Conservation (phyloP, 2,329 filamentous ascomycete genomes). For the Fusarium incarnatum region DNA sequence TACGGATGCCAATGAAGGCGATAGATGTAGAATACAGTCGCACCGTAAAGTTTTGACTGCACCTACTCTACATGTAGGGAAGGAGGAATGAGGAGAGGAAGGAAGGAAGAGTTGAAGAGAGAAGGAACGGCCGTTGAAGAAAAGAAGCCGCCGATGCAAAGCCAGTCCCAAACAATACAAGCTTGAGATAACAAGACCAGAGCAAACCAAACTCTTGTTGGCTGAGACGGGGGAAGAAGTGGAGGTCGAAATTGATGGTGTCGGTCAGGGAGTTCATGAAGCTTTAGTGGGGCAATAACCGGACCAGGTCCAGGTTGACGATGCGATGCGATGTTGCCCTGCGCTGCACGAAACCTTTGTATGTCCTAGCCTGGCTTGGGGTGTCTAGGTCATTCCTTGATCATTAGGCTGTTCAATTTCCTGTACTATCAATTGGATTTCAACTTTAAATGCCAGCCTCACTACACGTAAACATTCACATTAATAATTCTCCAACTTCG, state of each 20-base stretch:
- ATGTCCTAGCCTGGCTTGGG: not conserved
- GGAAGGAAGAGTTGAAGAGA: slow-evolving; percentile 32
- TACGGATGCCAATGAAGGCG: not conserved
- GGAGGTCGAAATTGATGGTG: slow-evolving; percentile 20
- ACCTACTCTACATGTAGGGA: slow-evolving; percentile 13
- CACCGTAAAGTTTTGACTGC: slow-evolving; percentile 8
- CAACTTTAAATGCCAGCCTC: not conserved
- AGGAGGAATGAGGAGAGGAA: slow-evolving; percentile 10
- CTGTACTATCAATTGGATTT: not conserved
- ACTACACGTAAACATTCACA: not conserved
- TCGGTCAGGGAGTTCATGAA: slow-evolving; percentile 20
- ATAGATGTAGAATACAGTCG: slow-evolving; percentile 10
- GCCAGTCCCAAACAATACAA: slow-evolving; percentile 19
- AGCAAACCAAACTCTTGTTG: slow-evolving; percentile 22
- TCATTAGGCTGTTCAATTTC: not conserved
- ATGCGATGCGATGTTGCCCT: slow-evolving; percentile 16
- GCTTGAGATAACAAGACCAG: slow-evolving; percentile 15
- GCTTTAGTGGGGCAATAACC: slow-evolving; percentile 27
- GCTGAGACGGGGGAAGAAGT: slow-evolving; percentile 31
- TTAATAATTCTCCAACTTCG: too few species aligned
- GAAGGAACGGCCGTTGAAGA: slow-evolving; percentile 30
- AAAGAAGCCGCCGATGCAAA: slow-evolving; percentile 4
- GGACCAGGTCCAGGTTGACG: slow-evolving; percentile 10
- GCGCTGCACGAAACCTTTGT: slow-evolving; percentile 10
- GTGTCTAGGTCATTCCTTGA: slow-evolving; percentile 12